phyloP scores from a whole-genome alignment of 345 rosid genomes.

The Ceriops zippeliana region DNA sequence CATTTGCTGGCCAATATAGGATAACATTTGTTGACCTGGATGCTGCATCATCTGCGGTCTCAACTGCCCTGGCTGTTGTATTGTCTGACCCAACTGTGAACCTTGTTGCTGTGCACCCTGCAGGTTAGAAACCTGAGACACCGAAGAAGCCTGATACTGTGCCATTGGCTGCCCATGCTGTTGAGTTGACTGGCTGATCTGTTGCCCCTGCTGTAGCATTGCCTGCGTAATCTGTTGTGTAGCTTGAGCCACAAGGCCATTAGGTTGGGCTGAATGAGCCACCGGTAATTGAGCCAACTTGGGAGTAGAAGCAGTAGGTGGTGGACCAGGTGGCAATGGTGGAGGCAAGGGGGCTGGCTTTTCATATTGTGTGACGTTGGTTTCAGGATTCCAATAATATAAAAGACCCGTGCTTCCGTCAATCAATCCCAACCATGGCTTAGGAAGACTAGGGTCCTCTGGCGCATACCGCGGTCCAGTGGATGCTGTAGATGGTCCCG shows the following conservation, averaged over 20 bases:
- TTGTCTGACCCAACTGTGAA: slow-evolving; percentile 38
- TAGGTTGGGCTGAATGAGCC: slow-evolving; percentile 42
- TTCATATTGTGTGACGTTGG: slow-evolving; percentile 86
- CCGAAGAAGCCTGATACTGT: slow-evolving; percentile 35
- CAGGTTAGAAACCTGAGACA: slow-evolving; percentile 24
- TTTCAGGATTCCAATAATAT: slow-evolving; percentile 98
- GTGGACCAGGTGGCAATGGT: slow-evolving; percentile 52
- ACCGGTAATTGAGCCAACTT: slow-evolving; percentile 59
- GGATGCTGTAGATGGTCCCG: slow-evolving; percentile 51
- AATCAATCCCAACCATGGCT: slow-evolving; percentile 93
- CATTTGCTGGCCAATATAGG: slow-evolving; percentile 49
- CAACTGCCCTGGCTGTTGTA: slow-evolving; percentile 49
- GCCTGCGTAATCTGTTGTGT: slow-evolving; percentile 29
- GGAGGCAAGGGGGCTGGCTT: slow-evolving; percentile 63
- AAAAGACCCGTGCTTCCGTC: slow-evolving; percentile 76
- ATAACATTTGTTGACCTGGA: slow-evolving; percentile 44
- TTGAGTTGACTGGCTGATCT: slow-evolving; percentile 10
- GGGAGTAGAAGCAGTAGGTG: slow-evolving; percentile 49
- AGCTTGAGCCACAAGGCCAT: slow-evolving; percentile 39
- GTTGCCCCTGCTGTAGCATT: slow-evolving; percentile 39
- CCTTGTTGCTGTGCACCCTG: slow-evolving; percentile 26
- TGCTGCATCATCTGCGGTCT: slow-evolving; percentile 66
- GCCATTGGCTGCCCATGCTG: slow-evolving; percentile 21
- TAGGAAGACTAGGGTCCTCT: slow-evolving; percentile 88
- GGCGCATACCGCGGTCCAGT: slow-evolving; percentile 88